These are phyloP conservation scores for Patellifolia procumbens DNA, from an alignment of 179 eudicot species.

Conservation along the genomic window DNA sequence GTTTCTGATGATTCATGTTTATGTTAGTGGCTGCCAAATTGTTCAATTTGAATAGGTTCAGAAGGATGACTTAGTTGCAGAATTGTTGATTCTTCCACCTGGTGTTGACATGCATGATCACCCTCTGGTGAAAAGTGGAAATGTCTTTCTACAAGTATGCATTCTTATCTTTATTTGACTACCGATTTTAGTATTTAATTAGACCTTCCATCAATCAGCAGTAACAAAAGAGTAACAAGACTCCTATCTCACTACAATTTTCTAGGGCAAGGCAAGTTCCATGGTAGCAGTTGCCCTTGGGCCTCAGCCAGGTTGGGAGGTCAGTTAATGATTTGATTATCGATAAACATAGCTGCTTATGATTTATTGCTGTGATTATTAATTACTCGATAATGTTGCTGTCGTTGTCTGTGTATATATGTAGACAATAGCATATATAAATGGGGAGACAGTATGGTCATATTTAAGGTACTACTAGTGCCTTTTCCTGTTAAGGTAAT, in stretches of 20 bases:
- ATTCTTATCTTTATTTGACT: constrained; percentile 7
- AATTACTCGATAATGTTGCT: neutral
- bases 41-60: constrained; percentile 56
- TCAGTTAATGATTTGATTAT: constrained; percentile 29
- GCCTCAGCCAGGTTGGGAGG: constrained; percentile 98
- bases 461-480: neutral
- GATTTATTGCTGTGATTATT: neutral
- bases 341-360: constrained; percentile 1
- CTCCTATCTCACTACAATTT: neutral
- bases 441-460: neutral
- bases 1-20: constrained; percentile 16
- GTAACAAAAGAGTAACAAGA: neutral
- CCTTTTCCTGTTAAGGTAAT: neutral
- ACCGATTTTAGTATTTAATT: neutral
- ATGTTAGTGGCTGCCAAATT: constrained; percentile 19
- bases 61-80: constrained; percentile 80
- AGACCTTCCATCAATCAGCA: neutral
- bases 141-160: constrained; percentile 87
- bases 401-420: neutral
- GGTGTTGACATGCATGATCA: constrained; percentile 83
- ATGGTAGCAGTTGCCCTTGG: constrained; percentile 91
- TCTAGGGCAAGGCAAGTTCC: constrained; percentile 92
- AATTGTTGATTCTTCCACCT: constrained; percentile 78
- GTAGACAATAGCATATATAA: neutral
- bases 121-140: constrained; percentile 73